phyloP scores from a whole-genome alignment of 495 filamentous ascomycete genomes.

The Aspergillus nidulans region DNA sequence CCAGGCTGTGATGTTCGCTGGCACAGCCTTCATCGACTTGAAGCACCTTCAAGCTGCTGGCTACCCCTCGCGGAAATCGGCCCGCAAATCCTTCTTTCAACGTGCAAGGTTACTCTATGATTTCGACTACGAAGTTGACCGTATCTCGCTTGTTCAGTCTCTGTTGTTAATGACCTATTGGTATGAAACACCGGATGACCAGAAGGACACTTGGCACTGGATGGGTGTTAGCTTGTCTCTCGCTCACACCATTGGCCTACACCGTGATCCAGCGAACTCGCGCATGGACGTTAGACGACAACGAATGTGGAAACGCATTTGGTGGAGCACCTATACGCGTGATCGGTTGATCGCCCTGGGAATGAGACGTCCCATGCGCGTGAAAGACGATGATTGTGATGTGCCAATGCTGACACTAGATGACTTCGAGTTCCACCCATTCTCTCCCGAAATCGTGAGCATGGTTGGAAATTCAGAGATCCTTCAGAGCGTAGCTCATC shows the following conservation, averaged over 20 bases:
- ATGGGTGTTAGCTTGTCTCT: constrained; percentile 83
- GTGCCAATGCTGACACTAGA: constrained; percentile 79
- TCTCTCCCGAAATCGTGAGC: constrained; percentile 59
- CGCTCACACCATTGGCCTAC: constrained; percentile 77
- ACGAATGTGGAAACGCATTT: constrained; percentile 83
- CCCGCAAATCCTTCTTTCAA: constrained; percentile 74
- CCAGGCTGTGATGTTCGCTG: constrained; percentile 79
- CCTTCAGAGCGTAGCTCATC: constrained; percentile 57
- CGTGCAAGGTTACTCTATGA: constrained; percentile 76
- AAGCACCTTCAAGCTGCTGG: constrained; percentile 64
- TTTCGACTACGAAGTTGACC: constrained; percentile 80
- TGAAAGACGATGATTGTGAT: constrained; percentile 86
- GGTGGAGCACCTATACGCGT: constrained; percentile 92
- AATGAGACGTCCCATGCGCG: constrained; percentile 82
- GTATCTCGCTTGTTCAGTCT: constrained; percentile 76
- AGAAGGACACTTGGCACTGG: constrained; percentile 91
- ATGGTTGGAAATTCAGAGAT: constrained; percentile 64
- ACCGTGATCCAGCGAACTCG: constrained; percentile 72
- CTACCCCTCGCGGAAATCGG: constrained; percentile 63
- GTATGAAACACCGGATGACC: constrained; percentile 86
- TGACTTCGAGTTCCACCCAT: constrained; percentile 74
- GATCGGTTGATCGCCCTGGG: constrained; percentile 84
- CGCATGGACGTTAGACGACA: constrained; percentile 66
- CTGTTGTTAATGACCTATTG: constrained; percentile 84
- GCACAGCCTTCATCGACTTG: constrained; percentile 71